Base-by-base conservation (phyloP, 208 protist species). In the Trichomonas tenax region DNA sequence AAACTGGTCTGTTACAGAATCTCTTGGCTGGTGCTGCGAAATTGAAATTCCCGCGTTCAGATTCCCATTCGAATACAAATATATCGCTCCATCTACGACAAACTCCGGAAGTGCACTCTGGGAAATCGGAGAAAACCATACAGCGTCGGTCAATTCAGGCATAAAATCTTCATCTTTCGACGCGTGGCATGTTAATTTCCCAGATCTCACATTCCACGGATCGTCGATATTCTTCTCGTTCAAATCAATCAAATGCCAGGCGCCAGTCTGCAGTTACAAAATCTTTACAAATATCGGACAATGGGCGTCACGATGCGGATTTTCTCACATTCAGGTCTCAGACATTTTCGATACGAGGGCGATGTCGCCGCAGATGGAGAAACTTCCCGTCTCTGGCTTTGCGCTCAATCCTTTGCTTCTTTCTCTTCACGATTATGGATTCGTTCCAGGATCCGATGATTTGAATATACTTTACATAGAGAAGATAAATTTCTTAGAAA, bases 21-120 rank as follows among this genome's bases (percentile, higher is more conserved):
- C 34, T 38, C 41, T 90, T n/a, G n/a, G 41, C 45, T 90, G 82
- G 82, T 48, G n/a, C 1, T 11, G 0, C 45, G 14, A 17, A 26
- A 23, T 90, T n/a, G 36, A 26, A 23, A 90, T 90, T 90, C 82
- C 82, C 23, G 3, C 23, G n/a, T 34, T 2, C 26, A 26, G 23
- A 48, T 90, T 90, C 48, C 82, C 82, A 48, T 90, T 90, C 48
- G 82, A 90, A 90, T 90, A 44, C 41, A 90, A 90, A 90, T 90
- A 44, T 48, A 36, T 90, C 41, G 82, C 82, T 15, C 6, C n/a
- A 38, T 58, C 49, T 21, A 15, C 49, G 8, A 15, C 49, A 15
- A 58, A 58, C 15, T n/a, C 63, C 9, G 82, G 41, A 3, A 36
- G 41, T n/a, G 40, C 82, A 17, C n/a, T 90, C 41, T 90, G 82